These are phyloP conservation scores for Coelastrella sp. DNA, from an alignment of 139 green algal genomes.

Conservation along the genomic window DNA sequence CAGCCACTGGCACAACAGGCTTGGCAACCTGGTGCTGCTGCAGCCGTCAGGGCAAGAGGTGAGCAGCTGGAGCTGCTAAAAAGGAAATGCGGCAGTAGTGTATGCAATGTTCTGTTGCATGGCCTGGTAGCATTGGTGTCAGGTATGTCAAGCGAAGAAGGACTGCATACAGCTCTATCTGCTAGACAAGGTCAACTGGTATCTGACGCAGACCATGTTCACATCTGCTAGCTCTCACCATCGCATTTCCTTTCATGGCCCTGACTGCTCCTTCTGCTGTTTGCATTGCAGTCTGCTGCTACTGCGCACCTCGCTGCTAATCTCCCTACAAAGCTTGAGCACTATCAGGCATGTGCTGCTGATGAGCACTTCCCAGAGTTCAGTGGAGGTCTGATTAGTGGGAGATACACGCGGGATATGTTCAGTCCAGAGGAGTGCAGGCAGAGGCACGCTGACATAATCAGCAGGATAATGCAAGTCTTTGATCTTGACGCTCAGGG, in stretches of 20 bases:
- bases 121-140: too few relatives aligned
- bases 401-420: constrained; percentile 54
- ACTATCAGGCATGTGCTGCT: constrained; percentile 8
- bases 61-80: background rate
- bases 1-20: constrained; percentile 62
- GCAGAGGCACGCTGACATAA: constrained; percentile 56
- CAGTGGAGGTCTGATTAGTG: constrained; percentile 44
- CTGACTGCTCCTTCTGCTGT: background rate
- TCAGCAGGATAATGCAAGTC: constrained; percentile 29
- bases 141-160: background rate
- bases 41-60: constrained; percentile 37
- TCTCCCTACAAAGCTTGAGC: constrained; percentile 23
- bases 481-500: background rate
- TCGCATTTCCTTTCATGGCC: too few relatives aligned
- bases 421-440: constrained; percentile 73
- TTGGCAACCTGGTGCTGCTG: constrained; percentile 73
- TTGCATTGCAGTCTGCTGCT: constrained; percentile 3
- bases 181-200: background rate
- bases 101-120: too few relatives aligned
- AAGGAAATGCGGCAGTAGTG: background rate
- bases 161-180: background rate
- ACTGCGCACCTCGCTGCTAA: constrained; percentile 33
- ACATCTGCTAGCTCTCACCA: background rate
- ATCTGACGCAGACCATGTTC: background rate
- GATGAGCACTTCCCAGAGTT: constrained; percentile 39